These are phyloP conservation scores for Scedosporium boydii DNA, from an alignment of 2,329 filamentous ascomycete species.

Conservation along the genomic window DNA sequence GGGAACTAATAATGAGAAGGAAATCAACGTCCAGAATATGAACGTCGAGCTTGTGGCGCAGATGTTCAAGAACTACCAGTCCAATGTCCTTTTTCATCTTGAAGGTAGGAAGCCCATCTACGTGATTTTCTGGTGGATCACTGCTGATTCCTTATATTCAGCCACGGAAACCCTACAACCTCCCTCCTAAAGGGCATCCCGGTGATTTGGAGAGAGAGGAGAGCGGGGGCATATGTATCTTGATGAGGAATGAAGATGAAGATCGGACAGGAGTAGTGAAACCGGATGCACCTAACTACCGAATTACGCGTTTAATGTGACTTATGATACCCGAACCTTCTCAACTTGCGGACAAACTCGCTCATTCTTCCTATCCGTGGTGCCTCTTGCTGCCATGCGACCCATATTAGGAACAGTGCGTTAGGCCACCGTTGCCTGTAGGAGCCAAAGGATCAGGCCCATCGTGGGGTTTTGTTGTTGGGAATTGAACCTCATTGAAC, in stretches of 20 bases:
- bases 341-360: no score
- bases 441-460: no score
- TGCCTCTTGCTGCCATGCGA: no score
- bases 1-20: constrained; percentile 38
- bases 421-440: no score
- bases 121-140: constrained; percentile 6
- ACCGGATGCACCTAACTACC: not conserved
- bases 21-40: constrained; percentile 98
- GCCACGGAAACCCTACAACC: constrained; percentile 79
- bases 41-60: constrained; percentile 95
- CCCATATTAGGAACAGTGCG: no score
- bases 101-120: constrained; percentile 55
- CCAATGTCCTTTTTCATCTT: constrained; percentile 91
- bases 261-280: not conserved
- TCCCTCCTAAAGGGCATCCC: constrained; percentile 41
- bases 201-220: not conserved
- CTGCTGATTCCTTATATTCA: constrained; percentile 24
- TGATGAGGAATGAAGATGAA: not conserved
- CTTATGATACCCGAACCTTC: no score
- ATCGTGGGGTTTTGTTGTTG: no score
- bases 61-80: constrained; percentile 99
- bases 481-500: no score
- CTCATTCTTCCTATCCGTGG: no score
- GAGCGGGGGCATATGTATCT: not conserved
- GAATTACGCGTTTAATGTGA: no score